Base-by-base conservation (phyloP, 1,284 basidiomycete species). In the Cystobasidium sp. region DNA sequence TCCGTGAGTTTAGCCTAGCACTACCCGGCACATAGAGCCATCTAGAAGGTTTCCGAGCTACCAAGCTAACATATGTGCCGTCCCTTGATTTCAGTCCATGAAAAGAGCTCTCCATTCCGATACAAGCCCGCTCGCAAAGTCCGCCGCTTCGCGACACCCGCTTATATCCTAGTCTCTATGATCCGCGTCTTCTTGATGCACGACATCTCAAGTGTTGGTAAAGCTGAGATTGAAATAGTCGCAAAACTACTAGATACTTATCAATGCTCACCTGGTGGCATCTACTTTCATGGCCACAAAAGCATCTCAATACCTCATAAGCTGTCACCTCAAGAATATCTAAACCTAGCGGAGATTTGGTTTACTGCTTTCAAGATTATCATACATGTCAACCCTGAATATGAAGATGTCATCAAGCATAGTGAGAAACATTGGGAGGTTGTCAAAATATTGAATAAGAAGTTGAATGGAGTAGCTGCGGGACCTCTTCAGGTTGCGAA, bases 161-260 rank as follows among this genome's bases (percentile, higher is more conserved):
- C 52, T 20, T 53, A 53, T 7, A 16, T 53, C 18, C 12, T 53
- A 10, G 52, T 53, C 52, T 53, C 52, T 9, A 53, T 22, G 20
- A 53, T 53, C 52, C 52, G 52, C 20, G 20, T 53, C 20, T 53
- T 53, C 52, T 7, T 53, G 3, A 53, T 53, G 52, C 52, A 53
- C 20, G 52, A 53, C 20, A 10, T 53, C 9, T 53, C 52, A 20
- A 9, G 18, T 20, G 24, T 53, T 9, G 52, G 9, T 20, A 14
- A 22, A 22, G 24, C 9, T 22, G 52, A 53, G 9, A 22, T 22
- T 6, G 52, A 53, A 22, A 22, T 22, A 18, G 20, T 53, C 2
- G 52, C 52, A 2, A 53, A 18, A 16, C 24, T 20, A 10, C 18
- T 53, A 4, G 52, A 53, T 20, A 53, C 52, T 10, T 22, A 53